phyloP scores from a whole-genome alignment of 306 rosid species.

The Nissolia schottii region DNA sequence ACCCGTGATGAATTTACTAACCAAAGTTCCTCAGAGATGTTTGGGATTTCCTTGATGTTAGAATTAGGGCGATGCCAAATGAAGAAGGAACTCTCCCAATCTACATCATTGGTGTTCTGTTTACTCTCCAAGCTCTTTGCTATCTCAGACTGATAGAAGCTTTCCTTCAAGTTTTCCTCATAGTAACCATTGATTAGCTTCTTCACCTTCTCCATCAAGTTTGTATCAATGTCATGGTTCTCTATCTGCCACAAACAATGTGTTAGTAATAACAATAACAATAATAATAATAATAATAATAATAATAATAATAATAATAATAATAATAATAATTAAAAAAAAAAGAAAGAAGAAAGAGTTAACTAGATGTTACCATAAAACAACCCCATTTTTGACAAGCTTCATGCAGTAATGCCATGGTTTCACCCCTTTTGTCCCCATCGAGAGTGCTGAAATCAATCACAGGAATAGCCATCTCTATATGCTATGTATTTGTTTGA shows the following conservation, averaged over 20 bases:
- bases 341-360: background rate
- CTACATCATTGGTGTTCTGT: constrained; percentile 32
- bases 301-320: too few relatives aligned
- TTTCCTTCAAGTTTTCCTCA: constrained; percentile 61
- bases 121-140: constrained; percentile 48
- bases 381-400: constrained; percentile 82
- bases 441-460: constrained; percentile 66
- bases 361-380: constrained; percentile 53
- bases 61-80: constrained; percentile 74
- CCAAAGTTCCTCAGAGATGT: constrained; percentile 61
- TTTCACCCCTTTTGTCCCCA: constrained; percentile 52
- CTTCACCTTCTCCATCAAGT: constrained; percentile 77
- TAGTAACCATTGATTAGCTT: constrained; percentile 51
- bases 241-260: constrained; percentile 49
- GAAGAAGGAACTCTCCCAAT: constrained; percentile 88
- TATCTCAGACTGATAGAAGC: constrained; percentile 58
- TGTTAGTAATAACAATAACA: background rate
- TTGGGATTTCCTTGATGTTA: constrained; percentile 45
- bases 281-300: too few relatives aligned
- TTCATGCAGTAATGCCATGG: constrained; percentile 60
- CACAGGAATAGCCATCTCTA: constrained; percentile 53
- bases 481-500: constrained; percentile 27
- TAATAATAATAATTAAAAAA: background rate
- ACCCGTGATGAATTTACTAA: constrained; percentile 23
- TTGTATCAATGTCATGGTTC: constrained; percentile 66